phyloP scores from a whole-genome alignment of 768 basidiomycete genomes.

The Trametes gibbosa region DNA sequence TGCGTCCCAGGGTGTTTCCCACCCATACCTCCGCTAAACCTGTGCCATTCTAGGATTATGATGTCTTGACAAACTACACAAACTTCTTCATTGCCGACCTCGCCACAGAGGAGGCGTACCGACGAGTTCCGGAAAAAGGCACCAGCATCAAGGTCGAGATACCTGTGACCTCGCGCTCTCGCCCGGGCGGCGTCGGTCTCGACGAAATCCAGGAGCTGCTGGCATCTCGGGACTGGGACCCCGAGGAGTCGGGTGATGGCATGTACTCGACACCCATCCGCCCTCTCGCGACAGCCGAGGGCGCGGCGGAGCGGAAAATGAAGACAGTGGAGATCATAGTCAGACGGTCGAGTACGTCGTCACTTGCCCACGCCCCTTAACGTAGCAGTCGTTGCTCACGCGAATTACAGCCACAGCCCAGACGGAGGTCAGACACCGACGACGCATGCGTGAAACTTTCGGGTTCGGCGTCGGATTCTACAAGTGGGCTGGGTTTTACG shows the following conservation, averaged over 20 bases:
- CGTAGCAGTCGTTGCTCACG: neutral
- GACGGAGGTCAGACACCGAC: neutral
- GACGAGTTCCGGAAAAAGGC: slow-evolving; percentile 33
- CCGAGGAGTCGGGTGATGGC: neutral
- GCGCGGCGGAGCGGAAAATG: neutral
- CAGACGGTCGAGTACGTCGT: slow-evolving; percentile 15
- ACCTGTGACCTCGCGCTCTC: slow-evolving; percentile 20
- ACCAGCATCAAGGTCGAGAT: slow-evolving; percentile 31
- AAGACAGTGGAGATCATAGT: slow-evolving; percentile 15
- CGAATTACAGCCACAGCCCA: neutral
- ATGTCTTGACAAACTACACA: slow-evolving; percentile 35
- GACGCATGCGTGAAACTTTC: neutral
- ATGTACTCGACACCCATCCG: neutral
- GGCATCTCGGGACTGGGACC: slow-evolving; percentile 14
- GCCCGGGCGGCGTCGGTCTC: slow-evolving; percentile 35
- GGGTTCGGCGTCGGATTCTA: slow-evolving; percentile 12
- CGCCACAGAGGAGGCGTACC: slow-evolving; percentile 28
- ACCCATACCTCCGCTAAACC: neutral
- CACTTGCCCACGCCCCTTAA: neutral
- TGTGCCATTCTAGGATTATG: slow-evolving; percentile 7
- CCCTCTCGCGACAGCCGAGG: neutral
- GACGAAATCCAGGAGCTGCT: slow-evolving; percentile 32
- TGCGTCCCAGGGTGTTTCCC: too few relatives aligned
- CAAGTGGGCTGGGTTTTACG: slow-evolving; percentile 23
- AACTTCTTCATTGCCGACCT: slow-evolving; percentile 45